phyloP scores from a whole-genome alignment of 176 grass and related monocot species.

The Avena eriantha region DNA sequence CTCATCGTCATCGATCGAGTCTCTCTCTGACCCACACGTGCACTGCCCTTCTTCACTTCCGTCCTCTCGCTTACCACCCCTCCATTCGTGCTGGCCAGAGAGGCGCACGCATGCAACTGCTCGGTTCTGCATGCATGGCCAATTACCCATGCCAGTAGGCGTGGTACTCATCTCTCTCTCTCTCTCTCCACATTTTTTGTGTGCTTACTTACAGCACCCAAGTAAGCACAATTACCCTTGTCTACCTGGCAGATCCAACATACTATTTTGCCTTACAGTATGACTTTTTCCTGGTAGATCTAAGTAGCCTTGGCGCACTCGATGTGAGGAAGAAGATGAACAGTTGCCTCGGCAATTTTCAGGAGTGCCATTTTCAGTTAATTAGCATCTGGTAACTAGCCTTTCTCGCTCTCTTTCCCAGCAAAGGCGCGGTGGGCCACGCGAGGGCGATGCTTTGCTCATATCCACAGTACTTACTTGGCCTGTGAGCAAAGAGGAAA shows the following conservation, averaged over 20 bases:
- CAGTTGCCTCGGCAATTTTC: too few species aligned
- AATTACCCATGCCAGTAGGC: slow-evolving; percentile 27
- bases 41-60: slow-evolving; percentile 27
- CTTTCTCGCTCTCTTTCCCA: slow-evolving; percentile 44
- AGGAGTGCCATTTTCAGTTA: background rate
- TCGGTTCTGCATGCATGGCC: background rate
- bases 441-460: slow-evolving; percentile 33
- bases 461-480: slow-evolving; percentile 29
- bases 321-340: slow-evolving; percentile 52
- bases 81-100: slow-evolving; percentile 18
- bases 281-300: background rate
- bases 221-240: background rate
- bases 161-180: background rate
- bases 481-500: slow-evolving; percentile 44
- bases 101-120: slow-evolving; percentile 4
- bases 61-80: slow-evolving; percentile 37
- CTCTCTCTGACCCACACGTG: slow-evolving; percentile 59
- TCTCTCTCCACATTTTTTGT: too few species aligned
- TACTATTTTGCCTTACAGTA: background rate
- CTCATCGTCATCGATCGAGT: background rate
- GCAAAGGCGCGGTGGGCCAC: slow-evolving; percentile 37
- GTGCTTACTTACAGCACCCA: too few species aligned
- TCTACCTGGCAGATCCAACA: background rate
- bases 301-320: background rate
- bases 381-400: background rate